Conservation (phyloP, 805 yeast species). For the Saccharomycopsis fibuligera region DNA sequence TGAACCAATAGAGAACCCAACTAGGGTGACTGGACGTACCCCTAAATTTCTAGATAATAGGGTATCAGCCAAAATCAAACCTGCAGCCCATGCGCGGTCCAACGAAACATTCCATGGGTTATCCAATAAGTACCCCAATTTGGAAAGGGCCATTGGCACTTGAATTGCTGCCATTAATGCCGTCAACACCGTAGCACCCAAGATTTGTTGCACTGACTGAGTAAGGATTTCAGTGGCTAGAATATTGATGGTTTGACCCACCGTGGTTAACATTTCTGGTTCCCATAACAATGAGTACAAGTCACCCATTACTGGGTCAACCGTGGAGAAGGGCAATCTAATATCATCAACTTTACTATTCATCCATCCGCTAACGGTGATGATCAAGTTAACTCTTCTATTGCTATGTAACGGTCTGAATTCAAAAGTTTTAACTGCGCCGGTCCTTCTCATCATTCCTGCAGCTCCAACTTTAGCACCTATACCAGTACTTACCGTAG, state of each 20-base stretch:
- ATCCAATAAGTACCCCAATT: conserved; percentile 81
- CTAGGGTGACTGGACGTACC: conserved; percentile 82
- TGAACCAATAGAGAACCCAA: conserved; percentile 92
- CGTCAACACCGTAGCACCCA: conserved; percentile 84
- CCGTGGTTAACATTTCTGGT: conserved; percentile 92
- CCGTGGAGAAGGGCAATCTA: conserved; percentile 89
- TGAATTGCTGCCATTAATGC: conserved; percentile 92
- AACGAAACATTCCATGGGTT: conserved; percentile 98
- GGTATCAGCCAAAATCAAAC: conserved; percentile 85
- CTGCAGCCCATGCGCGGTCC: conserved; percentile 97
- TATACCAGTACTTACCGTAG: conserved; percentile 82
- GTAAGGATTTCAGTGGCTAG: conserved; percentile 90
- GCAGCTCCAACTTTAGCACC: conserved; percentile 85
- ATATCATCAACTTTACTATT: conserved; percentile 92
- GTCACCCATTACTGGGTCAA: conserved; percentile 98
- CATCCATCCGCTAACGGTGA: conserved; percentile 98
- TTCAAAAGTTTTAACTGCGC: conserved; percentile 90
- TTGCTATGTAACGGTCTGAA: conserved; percentile 89
- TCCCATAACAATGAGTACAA: conserved; percentile 91
- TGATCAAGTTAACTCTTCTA: conserved; percentile 75
- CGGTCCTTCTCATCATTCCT: conserved; percentile 83
- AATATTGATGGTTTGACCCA: conserved; percentile 93
- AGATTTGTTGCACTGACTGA: conserved; percentile 88
- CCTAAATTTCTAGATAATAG: conserved; percentile 83
- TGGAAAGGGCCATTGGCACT: conserved; percentile 85